Base-by-base conservation (phyloP, 495 filamentous ascomycete species). In the Saxophila tyrrhenica region DNA sequence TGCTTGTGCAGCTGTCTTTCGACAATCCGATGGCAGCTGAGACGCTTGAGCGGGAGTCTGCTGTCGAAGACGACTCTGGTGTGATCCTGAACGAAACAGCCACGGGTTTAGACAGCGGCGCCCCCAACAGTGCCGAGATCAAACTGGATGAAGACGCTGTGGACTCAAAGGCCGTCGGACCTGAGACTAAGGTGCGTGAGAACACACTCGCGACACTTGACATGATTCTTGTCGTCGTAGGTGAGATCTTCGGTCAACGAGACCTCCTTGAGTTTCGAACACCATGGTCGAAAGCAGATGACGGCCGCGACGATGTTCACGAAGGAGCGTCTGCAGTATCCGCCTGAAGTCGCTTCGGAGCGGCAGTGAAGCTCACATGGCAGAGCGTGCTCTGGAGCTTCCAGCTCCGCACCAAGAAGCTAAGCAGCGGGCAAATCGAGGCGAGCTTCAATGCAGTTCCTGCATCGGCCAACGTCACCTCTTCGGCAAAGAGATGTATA, bases 181-280 rank as follows among this genome's bases (percentile, higher is more conserved):
- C 10, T 22, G 62, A n/a, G 8, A 8, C 16, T 15, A 15, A 9
- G 44, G 17, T 17, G 29, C 44, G 42, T 2, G 7, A 52, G 60
- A 81, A 79, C 65, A 73, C 75, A 55, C 68, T 71, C 50, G 73
- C 72, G 20, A 84, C 85, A 51, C 73, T 95, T 7, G 91, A 95
- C 65, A 95, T 95, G 86, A 86, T 95, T 54, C 74, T 98, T 50
- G 90, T 86, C 0, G 74, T 98, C 24, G 84, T 85, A 39, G 92
- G 89, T 59, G 89, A 95, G 69, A 81, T 85, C 61, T 98, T 85
- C 67, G 89, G 92, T 1, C 92, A 98, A 71, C 74, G 82, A 52
- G 92, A 98, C 68, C 70, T 98, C 32, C 70, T 97, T 46, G 79
- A 82, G 61, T 82, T 80, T 48, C 74, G 88, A 41, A 76, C 84